Conservation (phyloP, 2,329 filamentous ascomycete genomes). For the Exophiala sp. region DNA sequence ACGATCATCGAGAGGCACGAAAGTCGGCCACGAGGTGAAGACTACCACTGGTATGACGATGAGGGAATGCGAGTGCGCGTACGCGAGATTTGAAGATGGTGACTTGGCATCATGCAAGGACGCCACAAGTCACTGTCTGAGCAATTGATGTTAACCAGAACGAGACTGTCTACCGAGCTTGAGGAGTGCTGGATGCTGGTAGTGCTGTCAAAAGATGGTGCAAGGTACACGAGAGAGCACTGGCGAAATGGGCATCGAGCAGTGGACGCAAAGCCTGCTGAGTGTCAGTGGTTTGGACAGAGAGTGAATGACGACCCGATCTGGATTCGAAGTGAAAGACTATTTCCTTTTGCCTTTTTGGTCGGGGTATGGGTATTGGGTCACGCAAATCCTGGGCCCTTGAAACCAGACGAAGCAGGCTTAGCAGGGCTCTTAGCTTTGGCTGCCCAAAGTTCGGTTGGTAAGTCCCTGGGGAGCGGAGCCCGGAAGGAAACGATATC, state of each 20-base stretch:
- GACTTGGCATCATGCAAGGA: neutral
- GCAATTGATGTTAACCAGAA: neutral
- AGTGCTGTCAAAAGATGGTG: no score
- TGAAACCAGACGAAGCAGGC: no score
- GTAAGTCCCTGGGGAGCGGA: neutral
- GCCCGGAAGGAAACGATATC: neutral
- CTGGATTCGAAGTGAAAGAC: no score
- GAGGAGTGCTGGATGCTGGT: no score
- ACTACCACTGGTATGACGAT: conserved; percentile 26
- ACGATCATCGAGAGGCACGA: conserved; percentile 16
- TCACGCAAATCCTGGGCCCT: no score
- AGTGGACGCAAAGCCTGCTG: no score
- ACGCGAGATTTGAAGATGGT: conserved; percentile 23
- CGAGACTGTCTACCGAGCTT: neutral
- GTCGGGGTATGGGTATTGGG: no score
- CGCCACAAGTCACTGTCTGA: neutral
- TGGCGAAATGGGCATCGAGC: no score
- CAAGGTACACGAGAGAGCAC: no score
- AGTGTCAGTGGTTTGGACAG: no score
- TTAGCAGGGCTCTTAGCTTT: neutral
- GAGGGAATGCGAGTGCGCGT: conserved; percentile 26
- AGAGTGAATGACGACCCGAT: no score
- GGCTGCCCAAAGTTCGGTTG: neutral
- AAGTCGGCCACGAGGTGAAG: conserved; percentile 6
- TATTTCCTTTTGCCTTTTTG: no score